Evolutionary conservation across 2,329 filamentous ascomycete genomes (phyloP).

Genomic region (Neofusicoccum kwambonambiense): DNA sequence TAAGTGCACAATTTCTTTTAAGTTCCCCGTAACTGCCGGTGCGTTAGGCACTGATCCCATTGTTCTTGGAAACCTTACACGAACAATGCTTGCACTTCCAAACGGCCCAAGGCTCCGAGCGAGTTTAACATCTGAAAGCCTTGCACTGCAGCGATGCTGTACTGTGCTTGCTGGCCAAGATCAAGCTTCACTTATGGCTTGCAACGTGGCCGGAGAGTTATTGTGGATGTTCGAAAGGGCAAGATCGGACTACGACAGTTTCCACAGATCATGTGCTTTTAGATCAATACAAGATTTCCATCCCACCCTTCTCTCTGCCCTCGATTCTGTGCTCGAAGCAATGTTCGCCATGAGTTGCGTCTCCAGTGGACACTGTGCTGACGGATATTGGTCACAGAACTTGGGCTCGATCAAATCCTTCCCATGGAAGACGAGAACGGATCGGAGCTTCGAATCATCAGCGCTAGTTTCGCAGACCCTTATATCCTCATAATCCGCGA

Average conservation of each 20-base stretch:
- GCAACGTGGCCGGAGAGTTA: background rate
- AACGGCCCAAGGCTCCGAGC: background rate
- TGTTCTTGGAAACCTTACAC: background rate
- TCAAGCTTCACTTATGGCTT: background rate
- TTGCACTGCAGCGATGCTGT: background rate
- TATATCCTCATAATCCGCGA: constrained; percentile 82
- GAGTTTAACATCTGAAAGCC: background rate
- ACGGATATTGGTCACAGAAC: constrained; percentile 53
- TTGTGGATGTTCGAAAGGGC: background rate
- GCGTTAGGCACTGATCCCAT: background rate
- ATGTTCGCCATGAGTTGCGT: constrained; percentile 1
- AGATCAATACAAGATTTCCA: constrained; percentile 16
- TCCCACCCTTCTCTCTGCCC: constrained; percentile 6
- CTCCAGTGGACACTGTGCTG: background rate
- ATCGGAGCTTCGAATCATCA: constrained; percentile 73
- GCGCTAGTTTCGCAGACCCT: constrained; percentile 81
- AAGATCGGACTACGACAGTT: background rate
- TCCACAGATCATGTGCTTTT: constrained; percentile 13
- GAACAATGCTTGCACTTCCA: background rate
- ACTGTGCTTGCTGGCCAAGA: background rate
- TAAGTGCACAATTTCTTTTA: constrained; percentile 47
- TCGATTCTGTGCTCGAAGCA: background rate
- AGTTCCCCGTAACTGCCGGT: background rate
- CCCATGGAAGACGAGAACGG: constrained; percentile 91
- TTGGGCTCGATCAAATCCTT: constrained; percentile 86